Base-by-base conservation (phyloP, 176 grass and related monocot genomes). In the Tuctoria greenei region DNA sequence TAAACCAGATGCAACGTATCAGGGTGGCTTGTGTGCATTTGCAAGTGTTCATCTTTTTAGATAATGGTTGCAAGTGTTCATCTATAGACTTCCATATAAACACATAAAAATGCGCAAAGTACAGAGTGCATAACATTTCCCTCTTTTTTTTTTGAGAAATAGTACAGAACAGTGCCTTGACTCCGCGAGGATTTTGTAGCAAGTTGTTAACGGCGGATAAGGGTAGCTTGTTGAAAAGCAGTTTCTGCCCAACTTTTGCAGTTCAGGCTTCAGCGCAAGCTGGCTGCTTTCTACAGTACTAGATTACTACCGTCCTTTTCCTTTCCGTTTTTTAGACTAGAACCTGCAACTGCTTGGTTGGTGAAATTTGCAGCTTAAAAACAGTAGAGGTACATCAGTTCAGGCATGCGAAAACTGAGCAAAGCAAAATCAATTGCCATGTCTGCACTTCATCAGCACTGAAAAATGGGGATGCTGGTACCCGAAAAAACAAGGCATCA, bases 271-370 rank as follows among this genome's bases (percentile, higher is more conserved):
- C 46, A 67, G 76, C 9, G 16, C 34, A 31, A 57, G 63, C 35
- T 78, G 64, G 76, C 76, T 57, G n/a, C 39, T 65, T 50, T 76
- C 73, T 61, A 31, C 25, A n/a, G n/a, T n/a, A n/a, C n/a, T n/a
- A n/a, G n/a, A n/a, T n/a, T 62, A 35, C 60, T 50, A 7, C 23
- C 4, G 31, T 31, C 23, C 10, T 58, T 26, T 58, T 58, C 23
- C 26, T 58, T 58, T 26, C 55, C 55, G 10, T 26, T 58, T 58
- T 26, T 58, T 26, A 23, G 55, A 58, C 21, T 26, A 2, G 31
- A 67, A 78, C 76, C 63, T 78, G 46, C 46, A 42, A 26, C 76
- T 7, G 49, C n/a, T 52, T 7, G 44, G 45, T 52, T 72, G 34
- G 74, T 77, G 61, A 51, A 51, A 39, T 25, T 25, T 7, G 31